Base-by-base conservation (phyloP, 345 rosid genomes). In the Lumnitzera racemosa region DNA sequence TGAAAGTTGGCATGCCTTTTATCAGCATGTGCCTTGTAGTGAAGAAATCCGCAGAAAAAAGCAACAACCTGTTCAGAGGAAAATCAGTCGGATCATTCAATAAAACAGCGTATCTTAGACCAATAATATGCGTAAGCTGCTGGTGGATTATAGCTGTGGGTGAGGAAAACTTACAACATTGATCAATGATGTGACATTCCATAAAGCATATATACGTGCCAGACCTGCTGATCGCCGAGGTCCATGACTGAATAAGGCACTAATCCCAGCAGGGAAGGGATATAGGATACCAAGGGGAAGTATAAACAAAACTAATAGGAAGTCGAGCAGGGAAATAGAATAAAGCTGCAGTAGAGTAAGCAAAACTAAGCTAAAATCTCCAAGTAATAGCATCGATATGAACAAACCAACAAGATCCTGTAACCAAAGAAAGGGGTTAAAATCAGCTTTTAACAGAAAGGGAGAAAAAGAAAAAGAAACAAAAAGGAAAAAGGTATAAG, bases 371-470 rank as follows among this genome's bases (percentile, higher is more conserved):
- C 95, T 91, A 70, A 84, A 62, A 76, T 91, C 96, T 46, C 82
- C 95, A 13, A 91, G 65, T 53, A 91, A 81, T 55, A 91, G 76
- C 59, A 88, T 73, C 14, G 98, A 91, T 65, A 91, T 75, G 25
- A 91, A 81, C 68, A 91, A 70, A 67, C 98, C 96, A 3, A 88
- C 95, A 59, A 91, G 82, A 82, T 91, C 98, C 98, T 88, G 83
- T 73, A 20, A 52, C 27, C 66, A 15, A 54, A 17, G 46, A 14
- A 53, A 47, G 27, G 24, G 27, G 52, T 69, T 15, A 67, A 47
- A 47, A 65, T 27, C 27, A 67, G 54, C 57, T 58, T 15, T 41
- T 53, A 16, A 24, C 51, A 62, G 46, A 47, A 51, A 53, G 20
- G 20, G 20, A 20, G 20, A 20, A 20, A 20, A 20, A 20, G 20